Evolutionary conservation across 176 grass and related monocot species (phyloP), one percentile per base, ranked within the genome.

Genomic region (Alopecurus myosuroides): DNA sequence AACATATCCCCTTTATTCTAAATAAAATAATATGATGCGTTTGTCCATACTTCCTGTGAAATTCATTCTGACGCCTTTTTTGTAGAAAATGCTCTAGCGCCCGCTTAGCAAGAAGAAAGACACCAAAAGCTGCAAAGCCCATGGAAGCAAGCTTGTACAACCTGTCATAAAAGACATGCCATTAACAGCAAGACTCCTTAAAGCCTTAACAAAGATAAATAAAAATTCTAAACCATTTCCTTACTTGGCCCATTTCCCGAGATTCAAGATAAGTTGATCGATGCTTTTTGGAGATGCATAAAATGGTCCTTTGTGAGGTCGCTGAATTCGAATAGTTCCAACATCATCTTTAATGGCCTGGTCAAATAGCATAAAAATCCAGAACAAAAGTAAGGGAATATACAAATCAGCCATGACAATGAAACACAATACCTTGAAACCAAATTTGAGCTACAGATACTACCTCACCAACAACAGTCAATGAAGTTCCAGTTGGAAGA

Each of bases 391-490:
- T 34, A 64, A 80, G 77, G 74, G 57, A 35, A 13, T 71, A 74
- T 14, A 67, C 9, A 39, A 39, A 34, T 44, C 26, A 86, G 30
- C 37, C 20, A 75, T 52, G 73, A 18, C 53, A 86, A 76, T 11
- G 9, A 45, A 67, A 68, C 56, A 49, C 18, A 85, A 33, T 31
- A 39, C 4, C 65, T 37, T 63, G 33, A 46, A 81, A 14, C 6
- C 34, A 34, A 84, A 74, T 48, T 58, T 42, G 68, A 68, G 31
- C 11, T 61, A 79, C 19, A 28, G 66, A 63, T 23, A 81, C 56
- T 96, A 99, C 97, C 97, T 99, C 97, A 81, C 93, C 97, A 90
- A 96, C 89, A 85, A 96, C 88, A 28, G 97, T 99, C 77, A 99
- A 94, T 34, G 93, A 87, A 73, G 93, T 92, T 86, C 97, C 91